Evolutionary conservation across 352 stramenopile genomes (phyloP), one percentile per base, ranked within the genome.

Genomic region (Pythium graminicola): DNA sequence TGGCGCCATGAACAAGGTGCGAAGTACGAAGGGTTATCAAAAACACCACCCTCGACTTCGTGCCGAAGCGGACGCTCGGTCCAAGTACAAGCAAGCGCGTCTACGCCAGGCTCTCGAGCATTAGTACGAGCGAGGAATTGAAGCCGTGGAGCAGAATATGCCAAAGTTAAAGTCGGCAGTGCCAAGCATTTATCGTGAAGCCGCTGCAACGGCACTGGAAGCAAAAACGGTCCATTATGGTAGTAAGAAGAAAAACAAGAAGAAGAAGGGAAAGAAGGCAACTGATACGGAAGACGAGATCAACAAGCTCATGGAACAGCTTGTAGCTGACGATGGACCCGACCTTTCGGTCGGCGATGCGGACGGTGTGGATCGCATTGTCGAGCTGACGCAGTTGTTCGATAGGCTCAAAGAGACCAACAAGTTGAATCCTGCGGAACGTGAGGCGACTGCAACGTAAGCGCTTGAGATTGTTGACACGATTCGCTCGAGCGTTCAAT

Each of bases 221-320:
- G 36, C 14, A 28, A 17, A 27, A 35, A 24, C 22, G 29, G 31
- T 27, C 6, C 24, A 8, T 4, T 26, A 17, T 29, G 38, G 20
- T 17, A 49, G 39, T 44, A 43, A 54, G 23, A 60, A 60, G 16
- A 54, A 44, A 19, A 64, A 64, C 22, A 69, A 58, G 44, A 71
- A 69, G n/a, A 58, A 48, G 42, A 71, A 69, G 36, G 65, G 60
- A 22, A 46, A 60, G 20, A 65, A 56, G 16, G 50, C 57, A 17
- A 26, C 4, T 2, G 13, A 27, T 13, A 35, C 1, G 0, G 24
- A 40, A 1, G 23, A 57, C 11, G 29, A 50, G n/a, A 23, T 26
- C 2, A 22, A 13, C 13, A 36, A 20, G 6, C 40, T 43, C 9
- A 42, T 57, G 50, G 17, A 42, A 6, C 38, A 49, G 5, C 41